Evolutionary conservation across 2,329 filamentous ascomycete genomes (phyloP).

Genomic region (Cryphonectria parasitica): DNA sequence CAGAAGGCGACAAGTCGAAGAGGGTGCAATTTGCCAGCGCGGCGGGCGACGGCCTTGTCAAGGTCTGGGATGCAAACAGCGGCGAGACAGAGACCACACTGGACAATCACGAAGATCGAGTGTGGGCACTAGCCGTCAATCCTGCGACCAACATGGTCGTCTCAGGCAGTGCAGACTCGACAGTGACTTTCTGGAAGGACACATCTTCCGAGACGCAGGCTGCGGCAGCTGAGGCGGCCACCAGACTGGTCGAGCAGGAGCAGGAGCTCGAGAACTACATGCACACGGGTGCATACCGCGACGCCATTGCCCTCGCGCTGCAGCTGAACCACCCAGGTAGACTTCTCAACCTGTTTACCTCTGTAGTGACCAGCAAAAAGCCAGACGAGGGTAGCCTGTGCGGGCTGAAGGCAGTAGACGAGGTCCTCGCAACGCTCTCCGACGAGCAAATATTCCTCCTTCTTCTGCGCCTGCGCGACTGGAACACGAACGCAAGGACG

Average conservation of each 20-base stretch:
- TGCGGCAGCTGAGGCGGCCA: constrained; percentile 72
- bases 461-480: constrained; percentile 83
- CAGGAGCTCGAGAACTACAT: constrained; percentile 94
- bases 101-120: constrained; percentile 95
- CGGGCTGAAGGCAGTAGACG: constrained; percentile 74
- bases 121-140: constrained; percentile 85
- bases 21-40: constrained; percentile 80
- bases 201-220: constrained; percentile 81
- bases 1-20: constrained; percentile 53
- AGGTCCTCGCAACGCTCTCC: constrained; percentile 77
- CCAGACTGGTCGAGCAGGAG: constrained; percentile 84
- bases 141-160: constrained; percentile 73
- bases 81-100: constrained; percentile 88
- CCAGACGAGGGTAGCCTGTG: constrained; percentile 67
- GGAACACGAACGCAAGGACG: constrained; percentile 95
- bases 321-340: constrained; percentile 93
- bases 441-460: constrained; percentile 86
- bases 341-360: constrained; percentile 80
- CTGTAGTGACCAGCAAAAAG: constrained; percentile 68
- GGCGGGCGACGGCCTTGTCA: constrained; percentile 91
- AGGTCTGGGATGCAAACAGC: constrained; percentile 88
- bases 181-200: constrained; percentile 94
- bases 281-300: constrained; percentile 82
- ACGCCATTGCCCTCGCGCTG: constrained; percentile 89
- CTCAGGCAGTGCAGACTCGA: constrained; percentile 90